These are phyloP conservation scores for Rhynchosporium agropyri DNA, from an alignment of 2,329 filamentous ascomycete genomes.

Conservation along the genomic window DNA sequence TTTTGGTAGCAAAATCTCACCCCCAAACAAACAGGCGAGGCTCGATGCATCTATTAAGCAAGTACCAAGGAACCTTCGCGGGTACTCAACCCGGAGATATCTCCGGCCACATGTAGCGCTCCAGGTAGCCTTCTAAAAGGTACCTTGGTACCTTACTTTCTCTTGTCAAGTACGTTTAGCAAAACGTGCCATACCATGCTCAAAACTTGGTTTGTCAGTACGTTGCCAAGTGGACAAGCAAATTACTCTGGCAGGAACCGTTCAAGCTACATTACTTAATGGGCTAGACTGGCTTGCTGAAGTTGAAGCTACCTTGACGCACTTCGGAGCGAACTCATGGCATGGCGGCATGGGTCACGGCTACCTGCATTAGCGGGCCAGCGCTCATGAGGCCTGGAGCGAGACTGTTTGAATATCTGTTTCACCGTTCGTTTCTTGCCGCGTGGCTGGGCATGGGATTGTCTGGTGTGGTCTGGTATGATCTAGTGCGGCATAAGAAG, in stretches of 20 bases:
- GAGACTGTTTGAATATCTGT: slow-evolving; percentile 30
- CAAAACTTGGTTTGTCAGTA: not conserved
- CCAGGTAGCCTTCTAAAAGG: not conserved
- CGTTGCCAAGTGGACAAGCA: slow-evolving; percentile 18
- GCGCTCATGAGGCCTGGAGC: slow-evolving; percentile 14
- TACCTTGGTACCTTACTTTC: not conserved
- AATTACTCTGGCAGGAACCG: not conserved
- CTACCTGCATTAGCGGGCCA: slow-evolving; percentile 10
- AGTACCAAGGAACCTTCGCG: not conserved
- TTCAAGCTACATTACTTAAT: not conserved
- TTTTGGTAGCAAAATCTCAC: not conserved
- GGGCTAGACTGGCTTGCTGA: slow-evolving; percentile 8
- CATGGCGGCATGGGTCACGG: not conserved
- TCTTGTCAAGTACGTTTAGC: not conserved
- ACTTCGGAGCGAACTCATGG: slow-evolving; percentile 4
- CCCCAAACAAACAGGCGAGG: not conserved
- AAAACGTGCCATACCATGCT: not conserved
- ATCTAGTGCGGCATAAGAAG: too few relatives aligned
- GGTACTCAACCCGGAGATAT: not conserved
- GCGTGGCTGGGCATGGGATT: not conserved
- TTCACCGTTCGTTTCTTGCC: slow-evolving; percentile 16
- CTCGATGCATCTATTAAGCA: slow-evolving; percentile 7
- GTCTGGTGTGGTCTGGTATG: not conserved
- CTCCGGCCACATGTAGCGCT: not conserved
- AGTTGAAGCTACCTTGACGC: not conserved